Evolutionary conservation across 805 yeast genomes (phyloP).

Genomic region (Candida sithepensis): DNA sequence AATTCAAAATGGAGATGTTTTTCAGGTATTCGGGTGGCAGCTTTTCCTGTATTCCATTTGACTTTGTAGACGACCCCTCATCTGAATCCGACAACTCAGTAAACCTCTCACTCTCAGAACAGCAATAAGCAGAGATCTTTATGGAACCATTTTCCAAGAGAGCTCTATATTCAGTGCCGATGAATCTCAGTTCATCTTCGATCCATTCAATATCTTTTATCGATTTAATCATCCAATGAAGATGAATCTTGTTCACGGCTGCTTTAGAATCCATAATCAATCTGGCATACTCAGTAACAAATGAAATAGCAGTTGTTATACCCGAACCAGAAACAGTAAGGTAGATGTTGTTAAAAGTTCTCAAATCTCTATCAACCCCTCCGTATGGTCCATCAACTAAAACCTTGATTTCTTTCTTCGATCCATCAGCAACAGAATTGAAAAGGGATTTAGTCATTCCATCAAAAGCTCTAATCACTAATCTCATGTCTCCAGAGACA

Average conservation of each 20-base stretch:
- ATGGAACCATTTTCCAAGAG: slow-evolving; percentile 14
- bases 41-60: neutral
- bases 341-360: slow-evolving; percentile 41
- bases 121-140: slow-evolving; percentile 16
- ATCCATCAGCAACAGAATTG: slow-evolving; percentile 23
- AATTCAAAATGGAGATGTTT: slow-evolving; percentile 2
- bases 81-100: neutral
- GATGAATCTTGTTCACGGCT: slow-evolving; percentile 30
- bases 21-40: neutral
- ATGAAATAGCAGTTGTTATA: slow-evolving; percentile 47
- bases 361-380: slow-evolving; percentile 43
- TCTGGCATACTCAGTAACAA: slow-evolving; percentile 25
- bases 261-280: slow-evolving; percentile 17
- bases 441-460: slow-evolving; percentile 44
- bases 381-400: slow-evolving; percentile 59
- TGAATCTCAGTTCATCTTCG: slow-evolving; percentile 33
- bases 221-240: slow-evolving; percentile 43
- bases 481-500: slow-evolving; percentile 32
- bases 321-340: slow-evolving; percentile 51
- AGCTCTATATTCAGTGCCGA: slow-evolving; percentile 29
- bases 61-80: neutral
- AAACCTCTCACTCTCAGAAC: neutral
- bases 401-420: slow-evolving; percentile 28
- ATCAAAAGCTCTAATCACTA: slow-evolving; percentile 41
- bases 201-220: slow-evolving; percentile 38